phyloP scores from a whole-genome alignment of 257 asterid species.

The Lavandula angustifolia region DNA sequence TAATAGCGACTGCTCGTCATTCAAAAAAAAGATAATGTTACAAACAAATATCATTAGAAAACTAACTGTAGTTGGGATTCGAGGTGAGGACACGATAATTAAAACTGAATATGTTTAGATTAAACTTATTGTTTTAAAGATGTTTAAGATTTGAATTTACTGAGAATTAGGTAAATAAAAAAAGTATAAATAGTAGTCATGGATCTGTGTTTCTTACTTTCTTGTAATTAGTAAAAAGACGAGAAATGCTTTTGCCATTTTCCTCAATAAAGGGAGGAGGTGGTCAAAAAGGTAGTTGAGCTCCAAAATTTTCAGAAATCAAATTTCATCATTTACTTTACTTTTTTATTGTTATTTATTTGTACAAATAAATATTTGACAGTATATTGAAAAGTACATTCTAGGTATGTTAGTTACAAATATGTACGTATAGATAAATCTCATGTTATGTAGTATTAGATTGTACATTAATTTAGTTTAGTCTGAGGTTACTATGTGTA shows the following conservation, averaged over 20 bases:
- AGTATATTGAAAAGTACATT: background rate
- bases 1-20: too few relatives aligned
- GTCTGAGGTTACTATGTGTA: too few relatives aligned
- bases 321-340: background rate
- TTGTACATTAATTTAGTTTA: too few relatives aligned
- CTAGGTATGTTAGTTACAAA: background rate
- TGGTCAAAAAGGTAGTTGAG: conserved; percentile 22
- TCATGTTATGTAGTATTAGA: too few relatives aligned
- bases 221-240: background rate
- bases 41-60: too few relatives aligned
- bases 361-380: background rate
- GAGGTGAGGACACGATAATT: too few relatives aligned
- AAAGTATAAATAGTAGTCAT: background rate
- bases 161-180: too few relatives aligned
- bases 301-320: background rate
- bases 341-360: background rate
- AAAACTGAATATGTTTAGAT: too few relatives aligned
- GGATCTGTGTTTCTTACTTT: background rate
- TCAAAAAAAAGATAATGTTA: background rate
- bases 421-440: background rate
- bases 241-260: conserved; percentile 21
- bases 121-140: too few relatives aligned
- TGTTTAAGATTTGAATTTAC: too few relatives aligned
- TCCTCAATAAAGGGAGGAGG: conserved; percentile 21
- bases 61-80: too few relatives aligned